Evolutionary conservation across 2,329 filamentous ascomycete species (phyloP).

Genomic region (Botrytis pseudocinerea): DNA sequence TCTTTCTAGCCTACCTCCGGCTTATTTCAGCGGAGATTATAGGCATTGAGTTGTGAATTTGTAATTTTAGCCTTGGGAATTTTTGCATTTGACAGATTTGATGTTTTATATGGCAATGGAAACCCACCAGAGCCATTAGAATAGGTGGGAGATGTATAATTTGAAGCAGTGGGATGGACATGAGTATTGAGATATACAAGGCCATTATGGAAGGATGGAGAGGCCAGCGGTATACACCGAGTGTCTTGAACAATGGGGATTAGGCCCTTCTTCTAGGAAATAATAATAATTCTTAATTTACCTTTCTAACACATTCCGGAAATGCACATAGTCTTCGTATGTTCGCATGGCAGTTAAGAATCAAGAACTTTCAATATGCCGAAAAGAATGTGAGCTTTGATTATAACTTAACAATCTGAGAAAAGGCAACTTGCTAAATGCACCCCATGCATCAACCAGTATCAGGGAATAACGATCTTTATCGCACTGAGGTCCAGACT

Average conservation of each 20-base stretch:
- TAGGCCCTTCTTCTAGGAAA: background rate
- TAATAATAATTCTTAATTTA: background rate
- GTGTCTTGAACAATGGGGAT: background rate
- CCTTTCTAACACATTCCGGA: background rate
- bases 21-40: background rate
- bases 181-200: background rate
- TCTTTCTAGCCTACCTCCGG: background rate
- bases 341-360: background rate
- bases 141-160: background rate
- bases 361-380: background rate
- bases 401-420: background rate
- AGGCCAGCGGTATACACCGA: background rate
- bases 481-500: background rate
- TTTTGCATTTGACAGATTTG: background rate
- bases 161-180: background rate
- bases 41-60: background rate
- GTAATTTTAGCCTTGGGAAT: background rate
- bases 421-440: background rate
- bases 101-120: background rate
- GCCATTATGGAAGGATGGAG: too few species aligned
- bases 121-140: background rate
- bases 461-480: background rate
- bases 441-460: background rate
- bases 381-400: background rate
- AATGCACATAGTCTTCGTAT: background rate